Percentiles rank a stretch among this genome's conserved stretches.
phyloP scores from a whole-genome alignment of 2,329 filamentous ascomycete species.

The Leptodontidium sp. region DNA sequence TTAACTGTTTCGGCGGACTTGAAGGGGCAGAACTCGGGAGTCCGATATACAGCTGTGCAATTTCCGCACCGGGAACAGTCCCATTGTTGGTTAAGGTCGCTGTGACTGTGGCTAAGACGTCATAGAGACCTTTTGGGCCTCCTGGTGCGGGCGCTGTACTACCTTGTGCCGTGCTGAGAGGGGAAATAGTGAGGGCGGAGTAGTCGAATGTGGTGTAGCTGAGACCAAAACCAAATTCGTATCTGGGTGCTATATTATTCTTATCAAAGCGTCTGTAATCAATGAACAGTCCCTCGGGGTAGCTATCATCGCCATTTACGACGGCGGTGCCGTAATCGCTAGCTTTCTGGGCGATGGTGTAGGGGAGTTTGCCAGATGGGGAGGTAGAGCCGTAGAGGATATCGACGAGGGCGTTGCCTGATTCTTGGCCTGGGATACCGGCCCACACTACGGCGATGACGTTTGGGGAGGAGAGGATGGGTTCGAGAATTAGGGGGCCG shows the following conservation, averaged over 20 bases:
- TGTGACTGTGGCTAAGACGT: constrained; percentile 65
- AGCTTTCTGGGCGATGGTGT: constrained; percentile 66
- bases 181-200: constrained; percentile 32
- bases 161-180: constrained; percentile 22
- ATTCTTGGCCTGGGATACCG: constrained; percentile 67
- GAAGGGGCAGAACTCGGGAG: constrained; percentile 49
- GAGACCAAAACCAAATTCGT: constrained; percentile 58
- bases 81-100: constrained; percentile 71
- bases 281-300: constrained; percentile 56
- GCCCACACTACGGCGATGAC: constrained; percentile 69
- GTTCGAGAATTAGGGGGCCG: constrained; percentile 64
- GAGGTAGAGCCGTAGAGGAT: constrained; percentile 68
- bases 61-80: constrained; percentile 56
- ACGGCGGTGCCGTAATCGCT: constrained; percentile 55
- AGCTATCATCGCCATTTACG: constrained; percentile 46
- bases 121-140: constrained; percentile 68
- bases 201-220: constrained; percentile 62
- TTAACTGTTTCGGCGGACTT: constrained; percentile 63
- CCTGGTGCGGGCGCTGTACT: constrained; percentile 46
- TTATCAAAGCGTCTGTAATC: constrained; percentile 63
- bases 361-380: constrained; percentile 54
- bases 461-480: constrained; percentile 67
- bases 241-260: constrained; percentile 47
- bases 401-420: constrained; percentile 66
- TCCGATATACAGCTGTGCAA: constrained; percentile 57